A percentile compares a stretch with the other conserved stretches of the same genome.
These are phyloP conservation scores for Hyaloscypha variabilis DNA, from an alignment of 495 filamentous ascomycete genomes.

Conservation along the genomic window DNA sequence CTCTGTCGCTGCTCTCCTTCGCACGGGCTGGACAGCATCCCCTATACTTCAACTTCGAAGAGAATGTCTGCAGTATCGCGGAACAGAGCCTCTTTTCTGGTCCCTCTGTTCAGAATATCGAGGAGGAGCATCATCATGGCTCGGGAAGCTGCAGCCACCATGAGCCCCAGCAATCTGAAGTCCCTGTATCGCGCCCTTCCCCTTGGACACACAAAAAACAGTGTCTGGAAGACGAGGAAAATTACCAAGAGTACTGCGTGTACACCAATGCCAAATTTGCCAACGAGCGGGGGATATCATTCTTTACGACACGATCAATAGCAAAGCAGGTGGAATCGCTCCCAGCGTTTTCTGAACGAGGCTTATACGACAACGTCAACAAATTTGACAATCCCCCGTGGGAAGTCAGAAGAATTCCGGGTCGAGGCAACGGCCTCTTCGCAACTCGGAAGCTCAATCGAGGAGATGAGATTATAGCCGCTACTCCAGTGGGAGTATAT, in stretches of 20 bases:
- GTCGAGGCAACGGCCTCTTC: slow-evolving; percentile 31
- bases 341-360: slow-evolving; percentile 13
- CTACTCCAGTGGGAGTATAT: slow-evolving; percentile 30
- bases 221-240: slow-evolving; percentile 15
- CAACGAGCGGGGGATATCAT: slow-evolving; percentile 29
- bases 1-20: neutral
- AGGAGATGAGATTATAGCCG: slow-evolving; percentile 26
- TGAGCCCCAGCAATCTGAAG: neutral
- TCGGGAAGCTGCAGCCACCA: slow-evolving; percentile 2
- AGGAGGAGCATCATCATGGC: slow-evolving; percentile 3
- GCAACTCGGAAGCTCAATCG: slow-evolving; percentile 24
- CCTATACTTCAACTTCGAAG: neutral
- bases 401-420: slow-evolving; percentile 23
- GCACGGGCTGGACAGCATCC: neutral
- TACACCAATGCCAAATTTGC: slow-evolving; percentile 26
- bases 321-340: slow-evolving; percentile 16
- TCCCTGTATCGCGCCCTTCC: neutral
- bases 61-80: neutral
- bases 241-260: slow-evolving; percentile 19
- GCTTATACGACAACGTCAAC: slow-evolving; percentile 20
- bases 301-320: slow-evolving; percentile 27
- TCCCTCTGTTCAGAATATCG: neutral
- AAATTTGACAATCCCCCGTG: slow-evolving; percentile 23
- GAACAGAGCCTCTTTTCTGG: neutral
- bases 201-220: slow-evolving; percentile 20